Conservation (phyloP, 1,139 yeast species). For the Saccharomyces hybrid region DNA sequence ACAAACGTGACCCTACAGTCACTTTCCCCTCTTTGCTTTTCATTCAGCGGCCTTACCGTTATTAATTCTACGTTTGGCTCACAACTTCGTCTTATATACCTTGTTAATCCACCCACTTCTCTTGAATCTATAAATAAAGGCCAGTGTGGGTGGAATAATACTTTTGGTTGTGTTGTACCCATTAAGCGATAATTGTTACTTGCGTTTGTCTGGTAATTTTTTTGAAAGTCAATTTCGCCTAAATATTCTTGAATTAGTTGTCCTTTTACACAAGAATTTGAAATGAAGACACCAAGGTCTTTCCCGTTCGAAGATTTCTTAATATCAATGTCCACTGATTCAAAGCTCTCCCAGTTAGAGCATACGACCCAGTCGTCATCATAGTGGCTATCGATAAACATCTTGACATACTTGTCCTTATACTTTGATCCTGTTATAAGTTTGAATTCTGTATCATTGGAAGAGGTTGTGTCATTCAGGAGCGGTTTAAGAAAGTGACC, state of each 20-base stretch:
- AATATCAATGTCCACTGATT: conserved; percentile 10
- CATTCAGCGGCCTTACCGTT: conserved; percentile 38
- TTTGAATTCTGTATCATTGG: conserved; percentile 46
- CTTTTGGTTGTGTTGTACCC: conserved; percentile 81
- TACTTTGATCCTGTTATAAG: conserved; percentile 42
- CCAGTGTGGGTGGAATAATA: conserved; percentile 43
- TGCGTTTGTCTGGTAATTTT: conserved; percentile 53
- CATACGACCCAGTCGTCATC: conserved; percentile 28
- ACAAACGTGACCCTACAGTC: conserved; percentile 35
- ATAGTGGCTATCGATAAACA: conserved; percentile 26
- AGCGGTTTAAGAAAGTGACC: conserved; percentile 8
- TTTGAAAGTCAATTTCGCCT: conserved; percentile 65
- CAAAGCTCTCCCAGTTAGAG: neutral
- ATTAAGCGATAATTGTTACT: conserved; percentile 68
- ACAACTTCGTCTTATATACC: conserved; percentile 73
- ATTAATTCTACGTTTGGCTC: conserved; percentile 64
- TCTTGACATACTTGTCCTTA: conserved; percentile 34
- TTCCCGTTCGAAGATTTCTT: conserved; percentile 33
- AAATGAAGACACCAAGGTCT: conserved; percentile 49
- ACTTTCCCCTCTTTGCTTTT: conserved; percentile 1
- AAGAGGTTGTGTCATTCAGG: conserved; percentile 32
- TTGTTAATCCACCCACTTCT: conserved; percentile 62
- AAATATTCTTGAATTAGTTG: conserved; percentile 54
- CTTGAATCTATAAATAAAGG: conserved; percentile 72
- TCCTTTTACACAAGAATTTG: conserved; percentile 37